A percentile compares a stretch with the other conserved stretches of the same genome.
Conservation (phyloP, 2,329 filamentous ascomycete genomes). For the Cladophialophora bantiana region DNA sequence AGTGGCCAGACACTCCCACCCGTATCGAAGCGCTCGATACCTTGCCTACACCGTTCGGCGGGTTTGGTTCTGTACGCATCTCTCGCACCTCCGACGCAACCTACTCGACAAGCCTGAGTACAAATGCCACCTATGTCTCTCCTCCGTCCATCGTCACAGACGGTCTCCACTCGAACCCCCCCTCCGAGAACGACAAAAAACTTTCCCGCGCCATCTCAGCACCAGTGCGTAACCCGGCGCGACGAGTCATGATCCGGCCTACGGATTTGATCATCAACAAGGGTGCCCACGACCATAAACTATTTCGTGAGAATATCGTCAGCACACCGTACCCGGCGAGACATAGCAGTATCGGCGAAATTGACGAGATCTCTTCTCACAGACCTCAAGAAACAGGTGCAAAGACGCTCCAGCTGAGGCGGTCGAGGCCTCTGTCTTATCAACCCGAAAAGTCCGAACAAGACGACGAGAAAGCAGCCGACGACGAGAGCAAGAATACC, state of each 20-base stretch:
- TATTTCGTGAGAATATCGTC: conserved; percentile 39
- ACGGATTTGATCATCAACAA: conserved; percentile 37
- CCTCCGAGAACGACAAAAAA: conserved; percentile 28
- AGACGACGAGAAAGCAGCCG: conserved; percentile 9
- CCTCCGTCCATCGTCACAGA: conserved; percentile 28
- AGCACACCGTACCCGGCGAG: conserved; percentile 40
- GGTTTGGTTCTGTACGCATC: conserved; percentile 37
- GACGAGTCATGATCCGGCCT: conserved; percentile 40
- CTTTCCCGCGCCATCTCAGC: conserved; percentile 39
- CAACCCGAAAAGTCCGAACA: conserved; percentile 18
- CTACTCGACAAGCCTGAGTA: conserved; percentile 19
- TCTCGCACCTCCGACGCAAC: conserved; percentile 17
- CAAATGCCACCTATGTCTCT: conserved; percentile 17
- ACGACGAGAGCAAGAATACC: background rate
- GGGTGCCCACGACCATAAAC: conserved; percentile 27
- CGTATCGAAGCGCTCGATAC: conserved; percentile 32
- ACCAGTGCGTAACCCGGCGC: conserved; percentile 34
- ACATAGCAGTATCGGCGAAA: conserved; percentile 33
- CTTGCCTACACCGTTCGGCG: conserved; percentile 35
- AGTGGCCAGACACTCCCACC: conserved; percentile 27
- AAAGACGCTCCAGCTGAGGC: conserved; percentile 10
- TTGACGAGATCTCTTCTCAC: conserved; percentile 15
- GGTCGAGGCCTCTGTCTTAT: conserved; percentile 22
- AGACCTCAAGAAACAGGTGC: background rate
- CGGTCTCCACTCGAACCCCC: conserved; percentile 37